Evolutionary conservation across 495 filamentous ascomycete species (phyloP).

Genomic region (Penicillium bialowiezense): DNA sequence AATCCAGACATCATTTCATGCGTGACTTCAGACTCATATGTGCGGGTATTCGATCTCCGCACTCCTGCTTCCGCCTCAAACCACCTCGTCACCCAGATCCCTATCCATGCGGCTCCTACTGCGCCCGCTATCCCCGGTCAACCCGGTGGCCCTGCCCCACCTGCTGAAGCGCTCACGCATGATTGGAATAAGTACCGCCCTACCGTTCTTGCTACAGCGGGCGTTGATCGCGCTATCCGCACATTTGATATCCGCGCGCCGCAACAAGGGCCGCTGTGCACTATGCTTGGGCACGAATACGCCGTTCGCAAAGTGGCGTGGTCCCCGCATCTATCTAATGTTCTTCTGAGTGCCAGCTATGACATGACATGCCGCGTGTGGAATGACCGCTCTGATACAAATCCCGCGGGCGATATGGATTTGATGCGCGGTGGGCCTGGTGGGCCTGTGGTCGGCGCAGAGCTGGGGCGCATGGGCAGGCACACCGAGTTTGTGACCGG

Average conservation of each 20-base stretch:
- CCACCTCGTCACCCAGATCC: slow-evolving; percentile 73
- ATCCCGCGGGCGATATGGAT: slow-evolving; percentile 46
- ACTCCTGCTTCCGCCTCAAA: slow-evolving; percentile 77
- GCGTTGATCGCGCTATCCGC: slow-evolving; percentile 84
- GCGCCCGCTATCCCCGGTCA: slow-evolving; percentile 34
- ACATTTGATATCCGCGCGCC: slow-evolving; percentile 84
- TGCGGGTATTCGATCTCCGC: slow-evolving; percentile 87
- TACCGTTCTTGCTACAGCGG: slow-evolving; percentile 76
- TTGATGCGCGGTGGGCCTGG: slow-evolving; percentile 35
- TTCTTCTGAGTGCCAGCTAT: slow-evolving; percentile 85
- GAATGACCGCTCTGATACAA: slow-evolving; percentile 65
- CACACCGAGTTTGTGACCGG: slow-evolving; percentile 98
- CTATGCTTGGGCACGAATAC: slow-evolving; percentile 84
- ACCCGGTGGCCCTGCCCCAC: slow-evolving; percentile 41
- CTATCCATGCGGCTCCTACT: slow-evolving; percentile 64
- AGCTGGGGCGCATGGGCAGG: slow-evolving; percentile 82
- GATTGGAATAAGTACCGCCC: slow-evolving; percentile 99
- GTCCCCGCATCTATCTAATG: slow-evolving; percentile 86
- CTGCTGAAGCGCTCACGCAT: slow-evolving; percentile 82
- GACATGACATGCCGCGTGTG: slow-evolving; percentile 97
- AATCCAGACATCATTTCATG: slow-evolving; percentile 73
- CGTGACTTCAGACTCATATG: slow-evolving; percentile 78
- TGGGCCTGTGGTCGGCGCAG: slow-evolving; percentile 51
- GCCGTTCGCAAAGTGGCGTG: slow-evolving; percentile 81
- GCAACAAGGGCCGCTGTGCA: slow-evolving; percentile 61